Evolutionary conservation across 2,329 filamentous ascomycete genomes (phyloP), one percentile per base, ranked within the genome.

Genomic region (Neurospora sp.): DNA sequence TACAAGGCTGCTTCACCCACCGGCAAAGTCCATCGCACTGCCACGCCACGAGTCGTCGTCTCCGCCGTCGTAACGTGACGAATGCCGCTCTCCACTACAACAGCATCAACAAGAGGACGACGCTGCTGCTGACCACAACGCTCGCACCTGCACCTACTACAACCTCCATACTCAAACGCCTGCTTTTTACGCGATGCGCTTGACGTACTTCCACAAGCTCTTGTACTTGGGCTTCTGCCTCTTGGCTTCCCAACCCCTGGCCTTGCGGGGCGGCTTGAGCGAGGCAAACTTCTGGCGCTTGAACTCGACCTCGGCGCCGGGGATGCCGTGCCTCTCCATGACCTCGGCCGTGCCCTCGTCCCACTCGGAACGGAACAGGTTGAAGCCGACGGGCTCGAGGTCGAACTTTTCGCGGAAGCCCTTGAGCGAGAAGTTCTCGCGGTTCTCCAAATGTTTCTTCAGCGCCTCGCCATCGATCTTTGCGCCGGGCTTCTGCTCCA

Each of bases 311-410:
- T 96, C 90, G 71, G 89, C 89, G 67, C 93, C 93, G 38, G 88
- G 86, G 72, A 96, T 84, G 71, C 87, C 89, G 75, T 91, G 87
- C 76, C 92, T 87, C 78, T 89, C 84, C 95, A 99, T 97, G 73
- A 99, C 93, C 68, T 84, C 89, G n/a, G 88, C 89, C 68, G 92
- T 99, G 76, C 87, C 88, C 71, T 96, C 92, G 80, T 99, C 96
- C 93, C 94, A 98, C 74, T 91, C 83, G 71, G 89, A 90, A 74
- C 96, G 89, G 89, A 98, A 99, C 76, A 99, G 83, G 78, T 89
- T 92, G 76, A 93, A 91, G 62, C 94, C 94, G 71, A 97, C 89
- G 8, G 94, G 88, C 71, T 84, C 85, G 72, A 96, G 83, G 70
- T 83, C 81, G 78, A 92, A 88, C 78, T 89, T 90, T 78, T 89